phyloP scores from a whole-genome alignment of 2,329 filamentous ascomycete species.

The Parastagonospora avenae region DNA sequence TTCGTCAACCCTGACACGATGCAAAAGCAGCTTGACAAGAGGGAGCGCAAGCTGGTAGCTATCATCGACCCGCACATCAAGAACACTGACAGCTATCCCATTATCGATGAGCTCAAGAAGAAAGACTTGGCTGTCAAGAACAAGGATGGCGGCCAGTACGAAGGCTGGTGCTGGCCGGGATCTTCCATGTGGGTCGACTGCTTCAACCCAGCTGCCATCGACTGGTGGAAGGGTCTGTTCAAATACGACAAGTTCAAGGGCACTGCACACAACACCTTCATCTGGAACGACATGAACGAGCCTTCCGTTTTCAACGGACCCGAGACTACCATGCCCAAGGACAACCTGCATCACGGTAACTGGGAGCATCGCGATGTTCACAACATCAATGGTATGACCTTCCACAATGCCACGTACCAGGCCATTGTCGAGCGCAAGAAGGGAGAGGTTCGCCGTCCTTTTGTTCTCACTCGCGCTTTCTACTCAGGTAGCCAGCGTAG shows the following conservation, averaged over 20 bases:
- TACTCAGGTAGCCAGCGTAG: constrained; percentile 88
- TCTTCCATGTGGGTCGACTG: constrained; percentile 95
- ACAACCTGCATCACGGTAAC: constrained; percentile 86
- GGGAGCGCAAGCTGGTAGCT: constrained; percentile 86
- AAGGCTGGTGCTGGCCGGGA: constrained; percentile 99
- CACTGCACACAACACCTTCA: constrained; percentile 81
- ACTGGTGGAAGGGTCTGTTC: constrained; percentile 92
- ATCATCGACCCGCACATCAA: constrained; percentile 99
- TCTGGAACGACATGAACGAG: constrained; percentile 99
- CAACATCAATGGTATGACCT: constrained; percentile 93
- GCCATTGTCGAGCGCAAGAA: constrained; percentile 84
- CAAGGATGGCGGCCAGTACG: constrained; percentile 87
- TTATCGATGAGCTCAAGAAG: constrained; percentile 80
- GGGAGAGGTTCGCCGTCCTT: constrained; percentile 83
- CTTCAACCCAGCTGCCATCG: constrained; percentile 88
- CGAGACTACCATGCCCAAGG: constrained; percentile 98
- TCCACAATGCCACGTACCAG: constrained; percentile 91
- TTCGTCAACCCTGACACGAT: constrained; percentile 87
- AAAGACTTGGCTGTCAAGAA: constrained; percentile 85
- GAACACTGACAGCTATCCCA: constrained; percentile 76
- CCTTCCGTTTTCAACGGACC: constrained; percentile 98
- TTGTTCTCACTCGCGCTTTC: constrained; percentile 91
- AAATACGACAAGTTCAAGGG: constrained; percentile 88
- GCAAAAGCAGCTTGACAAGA: constrained; percentile 83
- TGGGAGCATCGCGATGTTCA: constrained; percentile 98